phyloP scores from a whole-genome alignment of 148 eudicot species.

The Simmondsia chinensis region DNA sequence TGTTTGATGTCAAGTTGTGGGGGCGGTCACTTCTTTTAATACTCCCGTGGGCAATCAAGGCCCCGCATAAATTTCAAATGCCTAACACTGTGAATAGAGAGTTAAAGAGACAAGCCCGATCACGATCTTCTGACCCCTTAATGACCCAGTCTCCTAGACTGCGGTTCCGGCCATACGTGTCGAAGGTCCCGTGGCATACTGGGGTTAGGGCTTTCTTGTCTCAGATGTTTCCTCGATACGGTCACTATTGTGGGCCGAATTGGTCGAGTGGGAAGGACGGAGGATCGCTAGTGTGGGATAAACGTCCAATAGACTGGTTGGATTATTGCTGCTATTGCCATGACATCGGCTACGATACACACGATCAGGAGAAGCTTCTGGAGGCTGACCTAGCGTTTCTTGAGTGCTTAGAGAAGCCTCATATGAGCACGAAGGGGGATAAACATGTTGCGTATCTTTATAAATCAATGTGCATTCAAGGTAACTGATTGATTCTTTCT shows the following conservation, averaged over 20 bases:
- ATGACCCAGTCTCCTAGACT: slow-evolving; percentile 19
- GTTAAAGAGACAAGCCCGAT: slow-evolving; percentile 41
- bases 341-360: slow-evolving; percentile 89
- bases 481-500: too few species aligned
- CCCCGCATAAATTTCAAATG: slow-evolving; percentile 34
- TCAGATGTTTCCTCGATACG: slow-evolving; percentile 90
- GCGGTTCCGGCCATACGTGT: slow-evolving; percentile 88
- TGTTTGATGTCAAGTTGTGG: slow-evolving; percentile 31
- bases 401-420: slow-evolving; percentile 87
- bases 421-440: slow-evolving; percentile 58
- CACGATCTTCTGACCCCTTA: slow-evolving; percentile 16
- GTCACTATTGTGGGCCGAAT: slow-evolving; percentile 97
- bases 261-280: slow-evolving; percentile 97
- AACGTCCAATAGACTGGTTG: slow-evolving; percentile 94
- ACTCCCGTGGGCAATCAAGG: slow-evolving; percentile 52
- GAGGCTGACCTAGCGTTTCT: slow-evolving; percentile 93
- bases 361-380: slow-evolving; percentile 88
- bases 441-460: slow-evolving; percentile 59
- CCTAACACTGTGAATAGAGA: slow-evolving; percentile 60
- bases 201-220: slow-evolving; percentile 83
- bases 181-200: slow-evolving; percentile 96
- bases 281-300: slow-evolving; percentile 91
- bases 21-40: slow-evolving; percentile 47
- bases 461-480: slow-evolving; percentile 83
- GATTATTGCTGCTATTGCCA: slow-evolving; percentile 98